These are phyloP conservation scores for Suhomyces panamericanus DNA, from an alignment of 1,139 yeast species.

Conservation along the genomic window DNA sequence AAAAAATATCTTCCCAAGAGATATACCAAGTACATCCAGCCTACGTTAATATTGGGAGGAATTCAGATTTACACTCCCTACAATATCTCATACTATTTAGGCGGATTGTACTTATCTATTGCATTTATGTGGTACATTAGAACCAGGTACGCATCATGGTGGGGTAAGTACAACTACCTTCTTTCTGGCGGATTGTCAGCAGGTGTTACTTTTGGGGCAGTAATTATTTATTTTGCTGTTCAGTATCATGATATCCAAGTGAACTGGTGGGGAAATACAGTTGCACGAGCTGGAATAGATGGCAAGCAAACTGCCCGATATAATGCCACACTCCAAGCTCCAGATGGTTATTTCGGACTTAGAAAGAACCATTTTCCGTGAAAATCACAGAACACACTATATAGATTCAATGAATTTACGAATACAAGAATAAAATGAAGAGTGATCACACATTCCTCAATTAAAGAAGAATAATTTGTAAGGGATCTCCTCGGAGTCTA, in stretches of 20 bases:
- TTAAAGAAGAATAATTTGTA: no score
- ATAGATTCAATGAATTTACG: no score
- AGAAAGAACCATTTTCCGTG: slow-evolving; percentile 16
- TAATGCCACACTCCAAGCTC: slow-evolving; percentile 17
- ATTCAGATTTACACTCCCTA: slow-evolving; percentile 19
- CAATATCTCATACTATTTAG: slow-evolving; percentile 20
- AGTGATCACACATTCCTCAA: no score
- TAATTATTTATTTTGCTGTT: slow-evolving; percentile 23
- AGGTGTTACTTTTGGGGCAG: slow-evolving; percentile 21
- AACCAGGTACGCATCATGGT: slow-evolving; percentile 18
- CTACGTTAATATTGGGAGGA: slow-evolving; percentile 21
- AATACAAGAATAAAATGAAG: no score
- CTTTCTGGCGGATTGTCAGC: slow-evolving; percentile 21
- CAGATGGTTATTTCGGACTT: slow-evolving; percentile 22
- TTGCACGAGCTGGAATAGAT: slow-evolving; percentile 17
- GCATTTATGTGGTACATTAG: slow-evolving; percentile 20
- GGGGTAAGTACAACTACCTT: slow-evolving; percentile 23
- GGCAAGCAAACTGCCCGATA: slow-evolving; percentile 6
- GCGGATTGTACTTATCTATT: slow-evolving; percentile 17
- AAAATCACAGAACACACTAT: background rate
- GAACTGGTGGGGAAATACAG: slow-evolving; percentile 23
- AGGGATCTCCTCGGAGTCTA: no score
- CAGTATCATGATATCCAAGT: slow-evolving; percentile 19
- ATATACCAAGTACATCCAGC: slow-evolving; percentile 18
- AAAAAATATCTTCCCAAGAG: slow-evolving; percentile 22